phyloP scores from a whole-genome alignment of 768 basidiomycete species.

The Lactifluus piperatus region DNA sequence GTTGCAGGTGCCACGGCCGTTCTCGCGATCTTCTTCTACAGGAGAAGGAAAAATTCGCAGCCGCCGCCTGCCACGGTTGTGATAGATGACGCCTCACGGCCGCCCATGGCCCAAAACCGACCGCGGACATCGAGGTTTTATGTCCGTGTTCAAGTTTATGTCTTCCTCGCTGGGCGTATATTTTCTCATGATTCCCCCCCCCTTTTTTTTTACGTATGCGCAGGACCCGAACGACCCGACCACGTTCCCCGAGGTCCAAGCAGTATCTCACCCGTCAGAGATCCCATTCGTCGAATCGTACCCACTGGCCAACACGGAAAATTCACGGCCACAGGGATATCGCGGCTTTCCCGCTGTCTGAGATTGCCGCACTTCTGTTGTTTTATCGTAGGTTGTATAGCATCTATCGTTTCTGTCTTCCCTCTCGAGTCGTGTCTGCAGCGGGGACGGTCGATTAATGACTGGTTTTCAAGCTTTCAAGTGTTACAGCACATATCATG shows the following conservation, averaged over 20 bases:
- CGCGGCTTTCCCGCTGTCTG: background rate
- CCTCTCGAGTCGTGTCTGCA: too few species aligned
- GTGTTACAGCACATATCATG: too few species aligned
- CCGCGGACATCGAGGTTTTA: background rate
- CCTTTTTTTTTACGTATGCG: background rate
- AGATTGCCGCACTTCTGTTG: too few species aligned
- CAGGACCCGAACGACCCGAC: slow-evolving; percentile 4
- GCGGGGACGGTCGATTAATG: too few species aligned
- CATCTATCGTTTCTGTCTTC: too few species aligned
- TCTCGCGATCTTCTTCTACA: background rate
- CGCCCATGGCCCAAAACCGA: background rate
- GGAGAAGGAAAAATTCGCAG: background rate
- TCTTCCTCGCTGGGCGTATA: background rate
- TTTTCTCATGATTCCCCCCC: too few species aligned
- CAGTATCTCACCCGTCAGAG: background rate
- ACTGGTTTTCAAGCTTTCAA: too few species aligned
- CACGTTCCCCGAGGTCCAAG: background rate
- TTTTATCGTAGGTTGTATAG: too few species aligned
- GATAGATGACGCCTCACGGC: background rate
- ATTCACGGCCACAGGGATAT: background rate
- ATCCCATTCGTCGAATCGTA: background rate
- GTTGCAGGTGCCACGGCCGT: background rate
- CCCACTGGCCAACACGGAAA: background rate
- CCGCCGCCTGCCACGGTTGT: background rate
- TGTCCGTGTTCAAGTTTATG: background rate